Conservation (phyloP, 352 stramenopile genomes). For the Pythium grandisporangium region DNA sequence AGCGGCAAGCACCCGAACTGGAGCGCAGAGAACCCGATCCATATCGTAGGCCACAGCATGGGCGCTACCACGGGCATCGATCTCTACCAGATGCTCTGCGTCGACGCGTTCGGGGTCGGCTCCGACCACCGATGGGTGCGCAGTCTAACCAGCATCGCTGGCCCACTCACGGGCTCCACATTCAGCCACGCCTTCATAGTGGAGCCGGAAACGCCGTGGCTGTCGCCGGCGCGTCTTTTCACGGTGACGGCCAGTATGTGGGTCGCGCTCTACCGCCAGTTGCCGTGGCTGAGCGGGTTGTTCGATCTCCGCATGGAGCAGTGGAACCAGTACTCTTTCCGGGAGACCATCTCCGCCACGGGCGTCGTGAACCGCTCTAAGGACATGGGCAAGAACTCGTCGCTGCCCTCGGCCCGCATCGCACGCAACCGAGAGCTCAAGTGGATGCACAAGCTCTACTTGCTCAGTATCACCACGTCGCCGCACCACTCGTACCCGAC, state of each 20-base stretch:
- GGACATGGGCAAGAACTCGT: conserved; percentile 34
- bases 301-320: conserved; percentile 50
- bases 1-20: conserved; percentile 23
- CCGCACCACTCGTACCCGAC: conserved; percentile 16
- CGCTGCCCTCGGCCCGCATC: conserved; percentile 33
- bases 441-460: conserved; percentile 56
- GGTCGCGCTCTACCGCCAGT: conserved; percentile 28
- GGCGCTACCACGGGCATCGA: conserved; percentile 58
- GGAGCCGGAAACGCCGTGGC: conserved; percentile 15
- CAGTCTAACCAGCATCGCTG: conserved; percentile 59
- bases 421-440: conserved; percentile 38
- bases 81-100: conserved; percentile 56
- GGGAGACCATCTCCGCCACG: conserved; percentile 19
- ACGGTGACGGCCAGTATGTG: conserved; percentile 18
- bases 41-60: conserved; percentile 59
- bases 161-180: conserved; percentile 42
- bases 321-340: conserved; percentile 29
- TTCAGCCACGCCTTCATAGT: conserved; percentile 44
- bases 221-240: conserved; percentile 25
- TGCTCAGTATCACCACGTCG: conserved; percentile 70
- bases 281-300: conserved; percentile 30
- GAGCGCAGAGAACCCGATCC: conserved; percentile 39
- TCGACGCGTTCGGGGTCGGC: conserved; percentile 46
- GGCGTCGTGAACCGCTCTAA: conserved; percentile 25
- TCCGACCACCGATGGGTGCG: conserved; percentile 43